Base-by-base conservation (phyloP, 495 filamentous ascomycete species). In the Cryomyces minteri region DNA sequence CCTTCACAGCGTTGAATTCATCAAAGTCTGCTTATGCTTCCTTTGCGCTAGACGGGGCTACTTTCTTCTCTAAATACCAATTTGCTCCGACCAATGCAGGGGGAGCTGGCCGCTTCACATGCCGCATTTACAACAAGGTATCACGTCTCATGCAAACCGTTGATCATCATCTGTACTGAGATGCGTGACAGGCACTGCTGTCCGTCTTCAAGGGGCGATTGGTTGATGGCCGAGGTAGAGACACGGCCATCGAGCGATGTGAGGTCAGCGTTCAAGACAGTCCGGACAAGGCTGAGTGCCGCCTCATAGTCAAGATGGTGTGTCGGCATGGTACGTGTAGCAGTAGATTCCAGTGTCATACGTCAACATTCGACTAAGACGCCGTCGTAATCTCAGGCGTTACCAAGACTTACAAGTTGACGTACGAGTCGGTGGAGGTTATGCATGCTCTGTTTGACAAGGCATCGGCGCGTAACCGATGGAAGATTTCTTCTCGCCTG, bases 21-120 rank as follows among this genome's bases (percentile, higher is more conserved):
- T 84, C 87, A 11, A 93, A 92, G 57, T 92, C 90, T 18, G 86
- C 86, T 37, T 94, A 94, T 63, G 77, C 81, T 0, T 84, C 83
- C 11, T 83, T 94, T 53, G 72, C 72, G 9, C 76, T 94, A 34
- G 74, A 80, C 41, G 70, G 70, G 29, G 69, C 67, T 45, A 63
- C 66, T n/a, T 98, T 95, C 63, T 98, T 95, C 56, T 73, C 81
- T 28, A 70, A 68, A 25, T 98, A 94, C 58, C 63, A 70, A 42
- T 88, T 74, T 52, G 63, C 67, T 44, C 66, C 68, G 10, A 57
- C 53, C 4, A 51, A 54, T 32, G 55, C 45, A 18, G 51, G 58
- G 25, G 44, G 46, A 6, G 59, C 69, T 9, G 65, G 73, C n/a
- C 67, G 73, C 29, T 85, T 86, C 52, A 74, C 71, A n/a, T 87